Percentiles rank a stretch among this genome's conserved stretches.
phyloP scores from a whole-genome alignment of 257 asterid species.

The Lantana camara region DNA sequence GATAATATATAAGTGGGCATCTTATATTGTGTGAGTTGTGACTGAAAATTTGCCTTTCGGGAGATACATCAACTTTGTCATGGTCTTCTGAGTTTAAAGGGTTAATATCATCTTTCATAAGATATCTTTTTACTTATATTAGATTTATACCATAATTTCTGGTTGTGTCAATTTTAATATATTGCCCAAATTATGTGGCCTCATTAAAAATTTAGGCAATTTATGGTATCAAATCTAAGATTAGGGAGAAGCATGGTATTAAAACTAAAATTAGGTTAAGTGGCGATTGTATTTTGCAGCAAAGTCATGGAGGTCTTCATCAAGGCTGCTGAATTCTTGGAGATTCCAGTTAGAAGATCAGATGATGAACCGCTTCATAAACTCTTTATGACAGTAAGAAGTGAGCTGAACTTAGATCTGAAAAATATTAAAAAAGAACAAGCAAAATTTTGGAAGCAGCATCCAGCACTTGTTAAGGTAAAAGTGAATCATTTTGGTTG shows the following conservation, averaged over 20 bases:
- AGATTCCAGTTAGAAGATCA: conserved; percentile 78
- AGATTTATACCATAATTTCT: no score
- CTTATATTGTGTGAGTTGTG: conserved; percentile 10
- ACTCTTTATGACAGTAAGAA: conserved; percentile 68
- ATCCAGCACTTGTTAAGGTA: conserved; percentile 84
- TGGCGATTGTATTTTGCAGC: conserved; percentile 51
- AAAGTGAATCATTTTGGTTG: conserved; percentile 26
- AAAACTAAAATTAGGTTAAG: conserved; percentile 23
- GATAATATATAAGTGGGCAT: conserved; percentile 1
- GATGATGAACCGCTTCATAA: conserved; percentile 88
- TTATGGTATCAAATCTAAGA: conserved; percentile 19
- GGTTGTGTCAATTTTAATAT: no score
- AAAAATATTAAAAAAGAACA: conserved; percentile 81
- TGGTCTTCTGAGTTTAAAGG: no score
- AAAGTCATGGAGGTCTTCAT: conserved; percentile 84
- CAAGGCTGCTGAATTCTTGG: conserved; percentile 84
- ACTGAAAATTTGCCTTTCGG: conserved; percentile 5
- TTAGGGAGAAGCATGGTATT: conserved; percentile 1
- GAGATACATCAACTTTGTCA: conserved; percentile 15
- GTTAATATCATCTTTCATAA: no score
- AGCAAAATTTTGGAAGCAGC: conserved; percentile 92
- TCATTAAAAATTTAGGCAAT: no score
- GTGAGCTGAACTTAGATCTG: conserved; percentile 78
- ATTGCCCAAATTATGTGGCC: neutral
- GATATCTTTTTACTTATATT: no score